phyloP scores from a whole-genome alignment of 1,284 basidiomycete species.

The Sanghuangporus sanghuang region DNA sequence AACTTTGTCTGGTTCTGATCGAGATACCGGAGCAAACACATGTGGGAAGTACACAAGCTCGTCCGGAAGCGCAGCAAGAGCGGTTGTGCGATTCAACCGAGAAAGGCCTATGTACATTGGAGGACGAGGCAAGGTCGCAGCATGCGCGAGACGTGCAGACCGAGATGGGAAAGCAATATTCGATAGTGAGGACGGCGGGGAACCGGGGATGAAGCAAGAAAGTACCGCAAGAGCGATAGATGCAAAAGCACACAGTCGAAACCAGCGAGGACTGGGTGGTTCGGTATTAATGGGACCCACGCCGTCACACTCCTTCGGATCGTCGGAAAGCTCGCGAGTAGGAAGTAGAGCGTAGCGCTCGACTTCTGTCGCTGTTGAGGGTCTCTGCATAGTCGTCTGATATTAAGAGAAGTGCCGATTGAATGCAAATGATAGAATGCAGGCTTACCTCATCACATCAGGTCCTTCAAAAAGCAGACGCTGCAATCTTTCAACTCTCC shows the following conservation, averaged over 20 bases:
- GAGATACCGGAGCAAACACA: conserved; percentile 3
- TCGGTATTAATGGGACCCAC: neutral
- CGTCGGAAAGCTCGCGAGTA: neutral
- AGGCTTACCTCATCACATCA: neutral
- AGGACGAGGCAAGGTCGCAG: neutral
- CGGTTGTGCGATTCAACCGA: neutral
- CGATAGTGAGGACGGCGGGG: neutral
- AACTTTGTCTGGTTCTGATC: neutral
- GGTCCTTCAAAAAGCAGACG: neutral
- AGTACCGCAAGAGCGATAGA: neutral
- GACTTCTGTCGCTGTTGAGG: neutral
- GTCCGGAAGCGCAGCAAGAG: conserved; percentile 1
- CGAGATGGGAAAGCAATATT: neutral
- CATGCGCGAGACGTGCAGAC: neutral
- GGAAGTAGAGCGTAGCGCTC: neutral
- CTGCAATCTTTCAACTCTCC: neutral
- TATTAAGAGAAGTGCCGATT: neutral
- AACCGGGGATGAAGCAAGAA: neutral
- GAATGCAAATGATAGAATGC: neutral
- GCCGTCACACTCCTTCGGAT: neutral
- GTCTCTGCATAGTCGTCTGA: neutral
- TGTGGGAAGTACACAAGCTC: conserved; percentile 5
- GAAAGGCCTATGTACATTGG: conserved; percentile 7
- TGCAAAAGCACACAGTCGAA: neutral
- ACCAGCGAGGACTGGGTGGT: neutral